Conservation (phyloP, 75 land plant species). For the Chamaecyparis obtusa region DNA sequence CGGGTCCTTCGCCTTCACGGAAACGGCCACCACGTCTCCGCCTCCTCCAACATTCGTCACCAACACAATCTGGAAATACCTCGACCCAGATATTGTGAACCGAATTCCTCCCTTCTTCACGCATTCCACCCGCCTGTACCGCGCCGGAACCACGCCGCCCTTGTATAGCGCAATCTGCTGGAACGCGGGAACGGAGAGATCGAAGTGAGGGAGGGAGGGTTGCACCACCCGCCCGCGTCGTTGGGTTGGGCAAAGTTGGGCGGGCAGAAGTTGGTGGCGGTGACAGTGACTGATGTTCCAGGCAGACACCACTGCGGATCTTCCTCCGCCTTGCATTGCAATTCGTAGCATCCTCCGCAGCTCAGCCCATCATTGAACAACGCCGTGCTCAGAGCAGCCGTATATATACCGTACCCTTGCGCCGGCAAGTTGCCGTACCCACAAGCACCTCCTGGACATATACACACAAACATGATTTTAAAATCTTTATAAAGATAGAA, state of each 20-base stretch:
- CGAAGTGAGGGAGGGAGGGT: constrained; percentile 18
- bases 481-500: no score
- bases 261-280: constrained; percentile 29
- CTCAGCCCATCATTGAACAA: constrained; percentile 22
- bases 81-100: background rate
- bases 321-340: constrained; percentile 20
- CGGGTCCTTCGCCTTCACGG: constrained; percentile 15
- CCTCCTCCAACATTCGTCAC: constrained; percentile 18
- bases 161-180: constrained; percentile 6
- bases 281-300: background rate
- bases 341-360: constrained; percentile 32
- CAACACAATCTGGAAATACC: background rate
- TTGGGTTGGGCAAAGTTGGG: constrained; percentile 3
- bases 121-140: constrained; percentile 8
- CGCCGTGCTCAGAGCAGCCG: constrained; percentile 27
- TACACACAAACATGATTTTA: no score
- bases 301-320: constrained; percentile 21
- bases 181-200: constrained; percentile 19
- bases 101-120: background rate
- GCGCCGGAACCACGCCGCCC: constrained; percentile 18
- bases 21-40: constrained; percentile 23
- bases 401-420: constrained; percentile 25
- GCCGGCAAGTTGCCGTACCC: constrained; percentile 22
- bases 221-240: constrained; percentile 22
- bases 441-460: constrained; percentile 24